Evolutionary conservation across 2,329 filamentous ascomycete genomes (phyloP).

Genomic region (Pestalotiopsis sp.): DNA sequence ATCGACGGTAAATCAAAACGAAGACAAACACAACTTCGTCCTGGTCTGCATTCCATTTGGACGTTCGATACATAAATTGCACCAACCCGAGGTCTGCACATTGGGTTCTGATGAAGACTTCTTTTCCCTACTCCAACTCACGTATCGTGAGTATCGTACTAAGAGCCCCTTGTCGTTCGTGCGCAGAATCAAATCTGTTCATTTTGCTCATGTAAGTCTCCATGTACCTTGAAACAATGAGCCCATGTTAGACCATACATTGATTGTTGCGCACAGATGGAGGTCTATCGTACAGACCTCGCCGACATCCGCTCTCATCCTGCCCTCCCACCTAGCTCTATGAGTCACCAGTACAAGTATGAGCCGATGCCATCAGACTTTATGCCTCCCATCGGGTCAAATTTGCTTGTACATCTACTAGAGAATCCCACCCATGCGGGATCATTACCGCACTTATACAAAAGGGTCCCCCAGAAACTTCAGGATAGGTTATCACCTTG

Average conservation of each 20-base stretch:
- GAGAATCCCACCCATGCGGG: conserved; percentile 30
- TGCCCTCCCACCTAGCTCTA: conserved; percentile 15
- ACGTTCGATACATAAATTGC: conserved; percentile 16
- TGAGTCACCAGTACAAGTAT: conserved; percentile 24
- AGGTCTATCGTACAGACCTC: conserved; percentile 20
- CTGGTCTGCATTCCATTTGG: conserved; percentile 22
- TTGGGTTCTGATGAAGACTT: conserved; percentile 25
- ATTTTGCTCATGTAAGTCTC: conserved; percentile 19
- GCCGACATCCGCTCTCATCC: conserved; percentile 20
- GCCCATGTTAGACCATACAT: not conserved
- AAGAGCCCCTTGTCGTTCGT: conserved; percentile 12
- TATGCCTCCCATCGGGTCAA: conserved; percentile 28
- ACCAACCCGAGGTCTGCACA: conserved; percentile 23
- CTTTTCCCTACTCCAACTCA: conserved; percentile 20
- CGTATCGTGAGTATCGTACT: conserved; percentile 11
- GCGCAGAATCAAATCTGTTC: conserved; percentile 14
- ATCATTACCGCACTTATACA: conserved; percentile 23
- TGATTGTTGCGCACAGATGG: conserved; percentile 16
- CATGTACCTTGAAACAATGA: too few species aligned
- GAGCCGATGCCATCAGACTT: conserved; percentile 27
- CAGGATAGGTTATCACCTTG: conserved; percentile 25
- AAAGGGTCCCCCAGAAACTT: conserved; percentile 29
- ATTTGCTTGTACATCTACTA: conserved; percentile 29
- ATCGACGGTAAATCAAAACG: not conserved
- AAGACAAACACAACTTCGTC: conserved; percentile 19